phyloP scores from a whole-genome alignment of 306 rosid genomes.

The Trichosanthes truncata region DNA sequence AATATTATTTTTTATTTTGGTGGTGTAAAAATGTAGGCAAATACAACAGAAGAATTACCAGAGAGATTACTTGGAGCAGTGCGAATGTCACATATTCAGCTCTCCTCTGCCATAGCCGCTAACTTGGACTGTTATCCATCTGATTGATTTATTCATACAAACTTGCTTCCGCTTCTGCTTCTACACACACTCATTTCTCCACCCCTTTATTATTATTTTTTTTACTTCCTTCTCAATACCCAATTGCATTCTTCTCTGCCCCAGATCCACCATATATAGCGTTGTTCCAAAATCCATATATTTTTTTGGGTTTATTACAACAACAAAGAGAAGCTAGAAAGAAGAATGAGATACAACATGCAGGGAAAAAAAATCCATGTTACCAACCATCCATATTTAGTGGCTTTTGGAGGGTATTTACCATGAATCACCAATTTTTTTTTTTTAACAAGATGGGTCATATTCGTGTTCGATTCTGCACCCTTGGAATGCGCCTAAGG shows the following conservation, averaged over 20 bases:
- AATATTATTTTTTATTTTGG: too few relatives aligned
- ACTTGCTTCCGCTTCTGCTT: neutral
- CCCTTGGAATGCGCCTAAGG: neutral
- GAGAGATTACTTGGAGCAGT: conserved; percentile 94
- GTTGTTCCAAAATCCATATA: neutral
- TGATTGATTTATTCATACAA: neutral
- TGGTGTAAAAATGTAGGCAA: conserved; percentile 43
- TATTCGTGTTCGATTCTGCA: neutral
- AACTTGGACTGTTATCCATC: conserved; percentile 64
- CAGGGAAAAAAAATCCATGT: neutral
- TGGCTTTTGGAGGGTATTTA: neutral
- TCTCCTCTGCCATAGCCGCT: conserved; percentile 61
- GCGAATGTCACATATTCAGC: conserved; percentile 80
- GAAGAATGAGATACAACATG: neutral
- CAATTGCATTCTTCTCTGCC: neutral
- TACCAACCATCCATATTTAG: neutral
- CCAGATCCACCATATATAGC: neutral
- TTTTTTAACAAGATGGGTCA: neutral
- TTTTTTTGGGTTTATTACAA: neutral
- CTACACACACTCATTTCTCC: neutral
- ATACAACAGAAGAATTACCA: conserved; percentile 76
- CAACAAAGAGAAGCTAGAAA: neutral
- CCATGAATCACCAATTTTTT: neutral
- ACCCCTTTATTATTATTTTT: neutral
- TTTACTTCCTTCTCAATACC: neutral